Conservation (phyloP, 306 rosid genomes). For the Hippophae gyantsensis region DNA sequence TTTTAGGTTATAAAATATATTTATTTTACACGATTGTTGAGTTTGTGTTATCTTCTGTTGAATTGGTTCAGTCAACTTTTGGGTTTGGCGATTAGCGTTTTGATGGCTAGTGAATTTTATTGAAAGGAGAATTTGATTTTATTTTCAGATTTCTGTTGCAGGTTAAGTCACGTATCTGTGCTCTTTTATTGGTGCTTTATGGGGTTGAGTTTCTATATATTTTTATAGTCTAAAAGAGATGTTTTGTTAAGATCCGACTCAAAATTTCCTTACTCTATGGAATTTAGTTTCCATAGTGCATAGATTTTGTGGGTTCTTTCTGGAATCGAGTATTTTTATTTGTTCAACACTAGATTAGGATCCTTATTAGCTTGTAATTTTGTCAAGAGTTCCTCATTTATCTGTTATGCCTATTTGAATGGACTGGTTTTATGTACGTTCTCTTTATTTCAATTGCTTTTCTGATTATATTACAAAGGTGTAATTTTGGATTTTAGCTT, state of each 20-base stretch:
- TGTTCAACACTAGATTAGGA: neutral
- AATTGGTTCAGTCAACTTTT: neutral
- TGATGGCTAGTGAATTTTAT: neutral
- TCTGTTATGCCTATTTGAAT: neutral
- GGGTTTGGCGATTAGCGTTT: neutral
- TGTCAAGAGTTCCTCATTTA: neutral
- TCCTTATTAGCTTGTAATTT: neutral
- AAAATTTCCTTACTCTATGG: neutral
- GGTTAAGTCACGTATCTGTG: too few relatives aligned
- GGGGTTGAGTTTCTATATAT: too few relatives aligned
- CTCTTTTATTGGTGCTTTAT: neutral
- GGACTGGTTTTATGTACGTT: neutral
- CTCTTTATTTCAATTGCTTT: neutral
- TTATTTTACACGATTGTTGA: neutral
- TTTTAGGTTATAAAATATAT: neutral
- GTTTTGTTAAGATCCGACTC: neutral
- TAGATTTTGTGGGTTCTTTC: neutral
- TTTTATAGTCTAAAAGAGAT: too few relatives aligned
- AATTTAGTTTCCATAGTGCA: neutral
- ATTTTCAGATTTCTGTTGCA: too few relatives aligned
- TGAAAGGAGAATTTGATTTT: too few relatives aligned
- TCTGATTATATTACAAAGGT: too few relatives aligned
- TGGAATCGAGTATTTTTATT: neutral
- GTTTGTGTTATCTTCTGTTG: neutral
- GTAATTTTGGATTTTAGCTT: too few relatives aligned